A percentile compares a stretch with the other conserved stretches of the same genome.
These are phyloP conservation scores for Leccinum imitatum DNA, from an alignment of 768 basidiomycete species.

Conservation along the genomic window DNA sequence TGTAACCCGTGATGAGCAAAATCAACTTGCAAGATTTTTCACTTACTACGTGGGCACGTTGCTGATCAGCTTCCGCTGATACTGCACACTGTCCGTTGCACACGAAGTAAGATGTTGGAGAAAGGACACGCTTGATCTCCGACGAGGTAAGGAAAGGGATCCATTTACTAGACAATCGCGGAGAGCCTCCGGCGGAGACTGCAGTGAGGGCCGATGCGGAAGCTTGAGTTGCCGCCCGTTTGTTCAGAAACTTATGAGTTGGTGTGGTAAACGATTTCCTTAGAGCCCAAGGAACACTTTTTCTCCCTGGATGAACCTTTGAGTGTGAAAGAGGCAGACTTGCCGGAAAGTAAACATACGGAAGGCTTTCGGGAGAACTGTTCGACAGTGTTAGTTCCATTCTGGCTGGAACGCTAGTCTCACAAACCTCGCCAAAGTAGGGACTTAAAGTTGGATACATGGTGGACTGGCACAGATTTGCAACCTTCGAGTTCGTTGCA, in stretches of 20 bases:
- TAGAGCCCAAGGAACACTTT: background rate
- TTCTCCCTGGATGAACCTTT: constrained; percentile 5
- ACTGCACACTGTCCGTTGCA: constrained; percentile 23
- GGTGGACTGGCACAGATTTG: background rate
- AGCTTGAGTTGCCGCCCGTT: constrained; percentile 13
- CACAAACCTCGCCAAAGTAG: constrained; percentile 15
- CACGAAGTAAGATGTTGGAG: constrained; percentile 14
- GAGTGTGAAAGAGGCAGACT: background rate
- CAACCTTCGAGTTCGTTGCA: constrained; percentile 23
- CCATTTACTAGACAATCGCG: constrained; percentile 11
- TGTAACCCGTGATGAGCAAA: constrained; percentile 6
- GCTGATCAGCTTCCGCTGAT: background rate
- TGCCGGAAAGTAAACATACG: constrained; percentile 3
- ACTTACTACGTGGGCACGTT: constrained; percentile 28
- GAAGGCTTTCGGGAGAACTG: constrained; percentile 9
- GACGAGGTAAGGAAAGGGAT: constrained; percentile 14
- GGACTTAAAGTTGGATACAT: background rate
- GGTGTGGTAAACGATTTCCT: constrained; percentile 1
- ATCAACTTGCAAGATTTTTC: background rate
- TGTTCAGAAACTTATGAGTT: constrained; percentile 4
- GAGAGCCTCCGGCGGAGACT: constrained; percentile 20
- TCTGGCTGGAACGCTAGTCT: background rate
- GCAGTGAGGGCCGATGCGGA: constrained; percentile 9
- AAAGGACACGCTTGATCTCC: constrained; percentile 16
- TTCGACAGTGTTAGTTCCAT: background rate